Percentiles rank a stretch among this genome's conserved stretches.
Conservation (phyloP, 805 yeast species). For the Wickerhamomyces bovis region DNA sequence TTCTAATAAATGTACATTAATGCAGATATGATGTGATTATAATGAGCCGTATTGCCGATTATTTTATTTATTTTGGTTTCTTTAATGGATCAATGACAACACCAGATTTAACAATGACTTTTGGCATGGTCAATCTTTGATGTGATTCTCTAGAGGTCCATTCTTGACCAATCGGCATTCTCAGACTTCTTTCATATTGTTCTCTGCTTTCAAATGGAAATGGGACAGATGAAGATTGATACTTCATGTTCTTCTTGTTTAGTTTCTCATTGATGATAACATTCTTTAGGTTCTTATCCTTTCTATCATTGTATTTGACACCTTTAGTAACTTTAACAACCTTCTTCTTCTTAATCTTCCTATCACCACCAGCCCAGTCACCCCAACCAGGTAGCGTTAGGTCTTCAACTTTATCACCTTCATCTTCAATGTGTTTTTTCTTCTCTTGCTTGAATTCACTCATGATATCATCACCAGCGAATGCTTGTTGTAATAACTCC, state of each 20-base stretch:
- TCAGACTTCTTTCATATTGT: slow-evolving; percentile 88
- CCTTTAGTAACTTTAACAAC: slow-evolving; percentile 72
- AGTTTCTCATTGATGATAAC: slow-evolving; percentile 87
- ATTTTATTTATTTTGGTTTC: slow-evolving; percentile 44
- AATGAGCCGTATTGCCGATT: no score
- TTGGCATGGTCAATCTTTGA: slow-evolving; percentile 85
- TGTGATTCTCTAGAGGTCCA: slow-evolving; percentile 89
- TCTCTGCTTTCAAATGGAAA: slow-evolving; percentile 90
- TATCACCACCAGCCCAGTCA: slow-evolving; percentile 80
- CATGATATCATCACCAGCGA: slow-evolving; percentile 95
- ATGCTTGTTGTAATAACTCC: slow-evolving; percentile 82
- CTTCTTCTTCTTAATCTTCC: slow-evolving; percentile 46
- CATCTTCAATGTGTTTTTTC: slow-evolving; percentile 56
- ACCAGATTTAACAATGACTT: slow-evolving; percentile 81
- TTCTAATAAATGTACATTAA: not conserved
- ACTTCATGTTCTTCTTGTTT: slow-evolving; percentile 79
- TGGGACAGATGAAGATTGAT: slow-evolving; percentile 86
- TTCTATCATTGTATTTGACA: slow-evolving; percentile 63
- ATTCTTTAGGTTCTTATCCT: slow-evolving; percentile 66
- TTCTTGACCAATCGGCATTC: slow-evolving; percentile 96
- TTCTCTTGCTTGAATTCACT: slow-evolving; percentile 74
- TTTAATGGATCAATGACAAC: slow-evolving; percentile 85
- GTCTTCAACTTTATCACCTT: slow-evolving; percentile 84
- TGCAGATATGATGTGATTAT: not conserved
- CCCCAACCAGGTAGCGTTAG: slow-evolving; percentile 97